phyloP scores from a whole-genome alignment of 495 filamentous ascomycete species.

The Immersiella caudata region DNA sequence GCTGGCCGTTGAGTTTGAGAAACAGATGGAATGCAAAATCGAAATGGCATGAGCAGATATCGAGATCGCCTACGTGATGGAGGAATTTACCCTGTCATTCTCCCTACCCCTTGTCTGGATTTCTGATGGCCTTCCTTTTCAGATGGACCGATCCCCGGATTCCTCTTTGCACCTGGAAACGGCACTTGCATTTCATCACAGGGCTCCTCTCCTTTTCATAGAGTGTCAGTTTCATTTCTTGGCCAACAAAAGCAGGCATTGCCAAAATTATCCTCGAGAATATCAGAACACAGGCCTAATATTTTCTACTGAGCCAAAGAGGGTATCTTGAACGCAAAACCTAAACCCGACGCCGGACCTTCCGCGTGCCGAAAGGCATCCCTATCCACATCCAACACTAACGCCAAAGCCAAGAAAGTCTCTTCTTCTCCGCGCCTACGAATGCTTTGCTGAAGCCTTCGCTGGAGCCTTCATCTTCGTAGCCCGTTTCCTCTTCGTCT shows the following conservation, averaged over 20 bases:
- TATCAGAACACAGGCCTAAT: background rate
- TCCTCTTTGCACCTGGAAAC: too few relatives aligned
- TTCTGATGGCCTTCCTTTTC: too few relatives aligned
- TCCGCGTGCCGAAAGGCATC: background rate
- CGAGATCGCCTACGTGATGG: background rate
- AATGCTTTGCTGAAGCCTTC: background rate
- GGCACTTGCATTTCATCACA: too few relatives aligned
- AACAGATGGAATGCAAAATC: background rate
- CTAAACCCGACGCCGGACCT: background rate
- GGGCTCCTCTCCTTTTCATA: too few relatives aligned
- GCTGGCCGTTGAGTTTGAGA: background rate
- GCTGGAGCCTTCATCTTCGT: conserved; percentile 23
- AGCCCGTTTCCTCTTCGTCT: conserved; percentile 48
- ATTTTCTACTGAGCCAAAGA: background rate
- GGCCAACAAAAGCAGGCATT: background rate
- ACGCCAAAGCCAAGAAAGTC: background rate
- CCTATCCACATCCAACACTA: background rate
- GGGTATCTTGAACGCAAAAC: background rate
- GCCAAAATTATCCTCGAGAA: background rate
- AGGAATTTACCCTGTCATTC: too few relatives aligned
- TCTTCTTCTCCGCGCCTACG: too few relatives aligned
- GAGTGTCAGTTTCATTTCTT: too few relatives aligned
- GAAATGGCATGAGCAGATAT: background rate
- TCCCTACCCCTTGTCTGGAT: too few relatives aligned
- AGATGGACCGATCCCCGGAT: too few relatives aligned